Evolutionary conservation across 768 basidiomycete species (phyloP).

Genomic region (Psilocybe azurescens): DNA sequence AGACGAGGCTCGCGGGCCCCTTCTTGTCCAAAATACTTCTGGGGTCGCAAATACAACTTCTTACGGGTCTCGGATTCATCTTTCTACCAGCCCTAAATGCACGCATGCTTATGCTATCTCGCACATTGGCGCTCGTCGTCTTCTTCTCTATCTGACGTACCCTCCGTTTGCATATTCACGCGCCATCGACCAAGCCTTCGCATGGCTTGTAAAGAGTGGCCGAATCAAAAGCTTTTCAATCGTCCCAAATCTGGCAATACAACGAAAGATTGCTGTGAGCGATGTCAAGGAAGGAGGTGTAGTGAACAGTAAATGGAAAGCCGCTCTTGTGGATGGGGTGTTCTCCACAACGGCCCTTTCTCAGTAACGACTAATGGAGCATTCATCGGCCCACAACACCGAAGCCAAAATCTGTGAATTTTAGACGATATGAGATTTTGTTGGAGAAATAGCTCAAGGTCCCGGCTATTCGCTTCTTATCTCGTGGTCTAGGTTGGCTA

Average conservation of each 20-base stretch:
- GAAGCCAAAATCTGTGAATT: no score
- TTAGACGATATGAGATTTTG: no score
- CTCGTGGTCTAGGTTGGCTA: no score
- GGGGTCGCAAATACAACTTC: no score
- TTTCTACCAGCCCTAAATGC: slow-evolving; percentile 67
- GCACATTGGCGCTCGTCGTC: slow-evolving; percentile 59
- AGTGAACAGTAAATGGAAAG: slow-evolving; percentile 62
- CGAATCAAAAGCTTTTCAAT: slow-evolving; percentile 65
- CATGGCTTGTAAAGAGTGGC: slow-evolving; percentile 66
- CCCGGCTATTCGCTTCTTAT: no score
- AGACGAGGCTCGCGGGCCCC: slow-evolving; percentile 58
- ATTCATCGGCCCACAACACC: no score
- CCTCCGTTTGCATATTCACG: slow-evolving; percentile 81
- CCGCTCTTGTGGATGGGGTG: slow-evolving; percentile 51
- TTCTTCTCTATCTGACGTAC: slow-evolving; percentile 62
- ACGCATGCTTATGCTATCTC: slow-evolving; percentile 78
- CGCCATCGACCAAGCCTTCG: slow-evolving; percentile 74
- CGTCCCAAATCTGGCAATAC: slow-evolving; percentile 70
- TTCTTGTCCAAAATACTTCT: slow-evolving; percentile 35
- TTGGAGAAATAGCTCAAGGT: no score
- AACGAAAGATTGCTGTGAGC: slow-evolving; percentile 62
- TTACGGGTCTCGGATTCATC: slow-evolving; percentile 51
- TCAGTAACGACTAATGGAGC: no score
- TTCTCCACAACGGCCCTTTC: slow-evolving; percentile 25
- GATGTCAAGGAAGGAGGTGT: slow-evolving; percentile 53